Percentiles rank a stretch among this genome's conserved stretches.
These are phyloP conservation scores for Diplodia mutila DNA, from an alignment of 2,329 filamentous ascomycete species.

Conservation along the genomic window DNA sequence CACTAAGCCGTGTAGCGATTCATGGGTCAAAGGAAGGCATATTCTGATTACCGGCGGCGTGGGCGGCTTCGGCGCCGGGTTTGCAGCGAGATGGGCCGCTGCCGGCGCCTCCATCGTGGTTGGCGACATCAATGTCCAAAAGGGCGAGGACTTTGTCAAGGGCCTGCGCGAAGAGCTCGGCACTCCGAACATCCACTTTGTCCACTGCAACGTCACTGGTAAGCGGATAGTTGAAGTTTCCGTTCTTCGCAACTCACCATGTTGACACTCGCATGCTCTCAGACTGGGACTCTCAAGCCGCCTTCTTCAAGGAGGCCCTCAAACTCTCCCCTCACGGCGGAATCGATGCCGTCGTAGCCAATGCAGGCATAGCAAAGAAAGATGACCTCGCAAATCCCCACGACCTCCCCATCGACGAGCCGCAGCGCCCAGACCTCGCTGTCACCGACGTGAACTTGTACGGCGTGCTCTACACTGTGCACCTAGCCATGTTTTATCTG, in stretches of 20 bases:
- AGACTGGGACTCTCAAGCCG: constrained; percentile 65
- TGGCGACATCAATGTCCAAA: constrained; percentile 62
- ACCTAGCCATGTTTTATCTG: constrained; percentile 66
- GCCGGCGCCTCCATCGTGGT: constrained; percentile 62
- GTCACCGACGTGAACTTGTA: constrained; percentile 66
- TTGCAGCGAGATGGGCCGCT: constrained; percentile 43
- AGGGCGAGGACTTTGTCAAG: constrained; percentile 58
- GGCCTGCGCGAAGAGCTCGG: constrained; percentile 32
- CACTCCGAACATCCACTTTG: constrained; percentile 56
- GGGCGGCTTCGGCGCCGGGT: constrained; percentile 45
- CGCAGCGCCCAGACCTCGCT: constrained; percentile 53
- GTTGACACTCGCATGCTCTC: background rate
- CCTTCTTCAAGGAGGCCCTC: constrained; percentile 64
- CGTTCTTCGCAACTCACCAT: background rate
- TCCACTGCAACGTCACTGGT: constrained; percentile 65
- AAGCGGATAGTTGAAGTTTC: background rate
- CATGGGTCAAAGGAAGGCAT: constrained; percentile 44
- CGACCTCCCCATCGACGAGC: constrained; percentile 49
- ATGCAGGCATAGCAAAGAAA: constrained; percentile 63
- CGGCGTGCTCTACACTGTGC: constrained; percentile 67
- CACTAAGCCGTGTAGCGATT: constrained; percentile 39
- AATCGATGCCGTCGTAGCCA: constrained; percentile 68
- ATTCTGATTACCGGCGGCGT: constrained; percentile 47
- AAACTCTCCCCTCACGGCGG: constrained; percentile 58
- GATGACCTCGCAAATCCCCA: constrained; percentile 54